Conservation (phyloP, 192 early-diverging fungal species). For the Backusella tarrabulga region DNA sequence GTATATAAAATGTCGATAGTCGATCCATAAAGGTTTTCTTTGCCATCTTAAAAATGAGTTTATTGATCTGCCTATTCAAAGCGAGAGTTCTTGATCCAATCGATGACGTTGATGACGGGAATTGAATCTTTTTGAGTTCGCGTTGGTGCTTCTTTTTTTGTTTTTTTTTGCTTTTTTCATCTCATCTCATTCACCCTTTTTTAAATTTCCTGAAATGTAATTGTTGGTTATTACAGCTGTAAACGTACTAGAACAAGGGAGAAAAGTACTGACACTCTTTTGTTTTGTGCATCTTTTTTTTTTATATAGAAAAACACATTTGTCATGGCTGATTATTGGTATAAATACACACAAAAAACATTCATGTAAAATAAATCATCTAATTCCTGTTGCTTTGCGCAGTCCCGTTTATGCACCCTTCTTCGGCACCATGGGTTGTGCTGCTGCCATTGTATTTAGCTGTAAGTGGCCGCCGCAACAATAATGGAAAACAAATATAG, state of each 20-base stretch:
- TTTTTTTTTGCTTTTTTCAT: not conserved
- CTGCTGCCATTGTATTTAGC: constrained; percentile 88
- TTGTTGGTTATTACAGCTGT: not conserved
- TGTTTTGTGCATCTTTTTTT: not conserved
- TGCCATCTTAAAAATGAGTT: no score
- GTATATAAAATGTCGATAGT: no score
- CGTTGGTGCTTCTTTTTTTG: not conserved
- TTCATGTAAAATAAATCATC: not conserved
- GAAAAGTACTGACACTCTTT: not conserved
- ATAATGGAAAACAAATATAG: not conserved
- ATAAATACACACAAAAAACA: not conserved
- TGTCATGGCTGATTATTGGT: constrained; percentile 13
- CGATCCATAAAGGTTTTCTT: no score
- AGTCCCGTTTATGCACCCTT: constrained; percentile 93
- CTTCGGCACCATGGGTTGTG: constrained; percentile 92
- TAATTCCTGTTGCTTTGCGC: not conserved
- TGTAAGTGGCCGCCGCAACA: constrained; percentile 51
- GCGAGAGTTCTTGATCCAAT: not conserved
- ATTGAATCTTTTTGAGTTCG: not conserved
- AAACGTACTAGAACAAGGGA: not conserved
- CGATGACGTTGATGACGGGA: not conserved
- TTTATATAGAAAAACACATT: not conserved
- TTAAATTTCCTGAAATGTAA: not conserved
- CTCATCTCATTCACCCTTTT: not conserved
- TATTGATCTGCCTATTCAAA: no score